Percentiles rank a stretch among this genome's conserved stretches.
Evolutionary conservation across 2,329 filamentous ascomycete genomes (phyloP).

Genomic region (Hypoxylon sp.): DNA sequence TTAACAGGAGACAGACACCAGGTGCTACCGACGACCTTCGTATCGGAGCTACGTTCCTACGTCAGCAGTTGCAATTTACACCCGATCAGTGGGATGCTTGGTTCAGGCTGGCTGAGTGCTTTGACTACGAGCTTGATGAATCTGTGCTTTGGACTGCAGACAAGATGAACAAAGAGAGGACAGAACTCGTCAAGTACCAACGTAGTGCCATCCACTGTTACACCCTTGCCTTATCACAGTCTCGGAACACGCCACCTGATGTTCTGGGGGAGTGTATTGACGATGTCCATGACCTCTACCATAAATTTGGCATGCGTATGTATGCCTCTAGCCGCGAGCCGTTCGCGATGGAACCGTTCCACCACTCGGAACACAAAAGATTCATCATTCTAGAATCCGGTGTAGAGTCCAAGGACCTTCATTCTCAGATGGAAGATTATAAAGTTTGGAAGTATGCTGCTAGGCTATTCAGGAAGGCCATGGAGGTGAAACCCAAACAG

Average conservation of each 20-base stretch:
- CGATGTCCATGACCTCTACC: conserved; percentile 69
- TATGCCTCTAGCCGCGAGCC: conserved; percentile 73
- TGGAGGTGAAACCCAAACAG: conserved; percentile 65
- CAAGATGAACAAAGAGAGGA: conserved; percentile 87
- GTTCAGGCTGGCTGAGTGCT: conserved; percentile 89
- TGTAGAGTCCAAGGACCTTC: conserved; percentile 64
- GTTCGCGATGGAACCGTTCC: conserved; percentile 73
- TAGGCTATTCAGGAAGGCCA: conserved; percentile 68
- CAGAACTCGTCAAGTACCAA: conserved; percentile 80
- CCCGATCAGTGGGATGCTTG: conserved; percentile 89
- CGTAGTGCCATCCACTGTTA: conserved; percentile 87
- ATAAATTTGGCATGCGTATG: conserved; percentile 72
- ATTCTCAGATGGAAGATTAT: conserved; percentile 70
- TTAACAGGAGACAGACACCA: conserved; percentile 80
- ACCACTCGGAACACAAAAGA: conserved; percentile 67
- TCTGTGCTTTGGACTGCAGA: conserved; percentile 89
- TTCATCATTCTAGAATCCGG: conserved; percentile 67
- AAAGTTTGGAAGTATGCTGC: conserved; percentile 73
- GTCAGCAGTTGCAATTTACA: conserved; percentile 85
- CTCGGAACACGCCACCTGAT: conserved; percentile 60
- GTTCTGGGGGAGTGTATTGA: conserved; percentile 61
- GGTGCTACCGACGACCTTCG: conserved; percentile 87
- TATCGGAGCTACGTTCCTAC: conserved; percentile 82
- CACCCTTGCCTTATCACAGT: conserved; percentile 70
- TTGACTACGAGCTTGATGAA: conserved; percentile 89